Conservation (phyloP, 331 rosid genomes). For the Quercus phellos region DNA sequence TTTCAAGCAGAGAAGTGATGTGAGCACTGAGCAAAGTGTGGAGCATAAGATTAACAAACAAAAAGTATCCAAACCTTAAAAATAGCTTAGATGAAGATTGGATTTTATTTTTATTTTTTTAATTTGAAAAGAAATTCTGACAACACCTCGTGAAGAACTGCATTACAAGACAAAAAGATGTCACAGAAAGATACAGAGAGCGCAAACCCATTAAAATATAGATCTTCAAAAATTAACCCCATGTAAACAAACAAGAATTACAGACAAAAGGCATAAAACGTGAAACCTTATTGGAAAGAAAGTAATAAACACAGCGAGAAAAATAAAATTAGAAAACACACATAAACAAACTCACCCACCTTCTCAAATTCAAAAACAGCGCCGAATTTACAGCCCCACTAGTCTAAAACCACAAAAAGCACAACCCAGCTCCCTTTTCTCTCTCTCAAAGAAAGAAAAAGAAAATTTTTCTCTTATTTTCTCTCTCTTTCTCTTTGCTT, state of each 20-base stretch:
- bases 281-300: constrained; percentile 23
- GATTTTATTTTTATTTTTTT: constrained; percentile 17
- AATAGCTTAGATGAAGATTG: constrained; percentile 33
- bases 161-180: constrained; percentile 89
- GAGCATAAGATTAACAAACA: constrained; percentile 34
- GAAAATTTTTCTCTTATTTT: neutral
- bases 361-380: constrained; percentile 54
- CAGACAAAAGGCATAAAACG: constrained; percentile 37
- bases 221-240: constrained; percentile 1
- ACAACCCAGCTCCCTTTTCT: neutral
- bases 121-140: constrained; percentile 56
- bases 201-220: constrained; percentile 1
- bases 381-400: constrained; percentile 33
- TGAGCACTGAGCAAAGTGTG: constrained; percentile 20
- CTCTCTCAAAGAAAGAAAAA: constrained; percentile 8
- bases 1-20: constrained; percentile 41
- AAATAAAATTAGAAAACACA: neutral
- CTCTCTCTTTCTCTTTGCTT: constrained; percentile 24
- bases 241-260: constrained; percentile 42
- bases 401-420: constrained; percentile 21
- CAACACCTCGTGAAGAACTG: constrained; percentile 93
- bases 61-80: constrained; percentile 29
- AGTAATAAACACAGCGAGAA: constrained; percentile 19
- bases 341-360: constrained; percentile 16
- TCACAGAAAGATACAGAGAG: constrained; percentile 57